Evolutionary conservation across 2,329 filamentous ascomycete genomes (phyloP), one percentile per base, ranked within the genome.

Genomic region (Scytalidium sp.): DNA sequence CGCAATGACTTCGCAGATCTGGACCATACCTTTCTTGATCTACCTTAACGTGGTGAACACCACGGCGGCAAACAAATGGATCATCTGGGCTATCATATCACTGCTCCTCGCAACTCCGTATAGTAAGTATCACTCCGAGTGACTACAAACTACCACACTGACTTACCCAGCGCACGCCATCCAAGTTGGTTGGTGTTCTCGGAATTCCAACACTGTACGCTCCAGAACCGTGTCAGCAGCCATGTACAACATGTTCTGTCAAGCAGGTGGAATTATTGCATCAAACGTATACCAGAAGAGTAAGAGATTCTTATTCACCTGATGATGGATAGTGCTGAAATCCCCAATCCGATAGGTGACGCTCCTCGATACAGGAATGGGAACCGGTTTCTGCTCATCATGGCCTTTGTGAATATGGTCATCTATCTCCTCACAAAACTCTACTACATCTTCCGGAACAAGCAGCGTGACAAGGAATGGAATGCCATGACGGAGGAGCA

Each of bases 121-220:
- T 39, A 61, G 63, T 71, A 65, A 46, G 54, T n/a, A n/a, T n/a
- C n/a, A 29, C 2, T 32, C 27, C 21, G 36, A n/a, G n/a, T n/a
- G n/a, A n/a, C n/a, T n/a, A 19, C 13, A 15, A 13, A 46, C 23
- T 51, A 40, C 41, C 19, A 20, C 1, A n/a, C n/a, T n/a, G n/a
- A n/a, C n/a, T 32, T 45, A 22, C 22, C 8, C 51, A 71, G 66
- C 71, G 2, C 74, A 79, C 50, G 70, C 75, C 0, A 74, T 78
- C 32, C 72, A 76, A 54, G 74, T 75, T 3, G 71, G 62, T 19
- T 77, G 74, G 72, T 72, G 70, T 54, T 74, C 70, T 2, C 70
- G 79, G 44, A 87, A 87, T 59, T 78, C 81, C 2, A 82, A 83
- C 53, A 74, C 76, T 1, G 81, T 87, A 9, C 73, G 83, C n/a